phyloP scores from a whole-genome alignment of 2,329 filamentous ascomycete genomes.

The Fusarium sp. region DNA sequence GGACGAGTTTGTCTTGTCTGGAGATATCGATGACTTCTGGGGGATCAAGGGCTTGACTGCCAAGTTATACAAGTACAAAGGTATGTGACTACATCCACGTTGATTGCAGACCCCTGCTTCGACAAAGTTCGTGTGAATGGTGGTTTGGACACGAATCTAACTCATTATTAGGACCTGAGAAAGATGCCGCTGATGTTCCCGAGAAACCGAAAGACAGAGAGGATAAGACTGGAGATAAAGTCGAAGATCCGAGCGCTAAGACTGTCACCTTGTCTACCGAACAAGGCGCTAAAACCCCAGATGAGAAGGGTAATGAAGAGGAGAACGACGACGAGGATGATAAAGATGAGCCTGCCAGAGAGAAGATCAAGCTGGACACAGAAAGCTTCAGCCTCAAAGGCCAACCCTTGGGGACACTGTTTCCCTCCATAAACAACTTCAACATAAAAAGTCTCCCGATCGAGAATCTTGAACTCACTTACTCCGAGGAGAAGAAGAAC shows the following conservation, averaged over 20 bases:
- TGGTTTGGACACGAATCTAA: accelerated
- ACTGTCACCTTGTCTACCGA: neutral
- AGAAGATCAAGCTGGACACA: neutral
- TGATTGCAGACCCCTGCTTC: accelerated
- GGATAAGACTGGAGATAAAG: neutral
- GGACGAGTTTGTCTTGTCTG: neutral
- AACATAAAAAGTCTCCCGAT: accelerated
- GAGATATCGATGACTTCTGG: neutral
- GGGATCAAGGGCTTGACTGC: neutral
- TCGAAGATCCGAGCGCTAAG: neutral
- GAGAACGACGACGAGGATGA: accelerated
- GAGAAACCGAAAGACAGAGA: neutral
- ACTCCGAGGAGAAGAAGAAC: neutral
- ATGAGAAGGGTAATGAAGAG: neutral
- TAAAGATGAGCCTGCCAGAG: neutral
- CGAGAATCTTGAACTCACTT: neutral
- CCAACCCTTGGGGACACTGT: neutral
- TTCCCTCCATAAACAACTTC: neutral
- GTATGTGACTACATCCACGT: accelerated
- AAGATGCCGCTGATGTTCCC: neutral
- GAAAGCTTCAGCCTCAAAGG: neutral
- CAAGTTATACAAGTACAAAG: neutral
- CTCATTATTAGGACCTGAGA: neutral
- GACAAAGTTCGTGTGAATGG: accelerated
- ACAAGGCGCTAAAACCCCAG: no score